A percentile compares a stretch with the other conserved stretches of the same genome.
Conservation (phyloP, 2,329 filamentous ascomycete genomes). For the Scopulariopsis brevicaulis region DNA sequence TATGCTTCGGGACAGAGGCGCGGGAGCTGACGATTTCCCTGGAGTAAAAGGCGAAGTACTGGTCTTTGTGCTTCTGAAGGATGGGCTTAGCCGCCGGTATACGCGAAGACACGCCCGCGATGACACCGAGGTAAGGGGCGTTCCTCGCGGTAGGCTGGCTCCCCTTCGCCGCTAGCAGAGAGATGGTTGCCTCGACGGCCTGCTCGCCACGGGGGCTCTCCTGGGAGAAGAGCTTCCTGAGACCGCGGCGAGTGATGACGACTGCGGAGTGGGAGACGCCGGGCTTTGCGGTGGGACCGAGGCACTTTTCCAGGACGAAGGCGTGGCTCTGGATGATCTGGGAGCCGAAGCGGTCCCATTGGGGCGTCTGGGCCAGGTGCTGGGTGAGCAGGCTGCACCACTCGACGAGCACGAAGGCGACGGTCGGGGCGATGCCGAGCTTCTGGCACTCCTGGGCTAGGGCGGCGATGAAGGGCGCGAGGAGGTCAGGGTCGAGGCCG, state of each 20-base stretch:
- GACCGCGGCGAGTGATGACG: constrained; percentile 65
- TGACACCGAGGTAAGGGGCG: constrained; percentile 68
- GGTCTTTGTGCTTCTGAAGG: constrained; percentile 53
- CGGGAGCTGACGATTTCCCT: constrained; percentile 79
- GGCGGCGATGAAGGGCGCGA: constrained; percentile 46
- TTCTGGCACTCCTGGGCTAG: constrained; percentile 67
- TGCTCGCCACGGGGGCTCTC: constrained; percentile 44
- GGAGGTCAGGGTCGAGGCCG: constrained; percentile 37
- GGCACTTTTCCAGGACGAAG: constrained; percentile 65
- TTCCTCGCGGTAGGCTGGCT: constrained; percentile 55
- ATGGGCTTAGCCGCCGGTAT: constrained; percentile 50
- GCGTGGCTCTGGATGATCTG: constrained; percentile 61
- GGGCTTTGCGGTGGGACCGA: constrained; percentile 51
- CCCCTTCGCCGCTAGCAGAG: constrained; percentile 57
- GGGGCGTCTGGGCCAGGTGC: constrained; percentile 46
- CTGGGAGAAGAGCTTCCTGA: constrained; percentile 61
- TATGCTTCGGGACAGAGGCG: constrained; percentile 55
- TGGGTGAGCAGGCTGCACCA: constrained; percentile 79
- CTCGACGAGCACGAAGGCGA: constrained; percentile 79
- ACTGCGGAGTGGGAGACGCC: constrained; percentile 64
- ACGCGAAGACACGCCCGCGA: constrained; percentile 77
- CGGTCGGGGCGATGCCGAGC: constrained; percentile 62
- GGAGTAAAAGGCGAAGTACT: constrained; percentile 72
- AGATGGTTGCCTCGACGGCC: constrained; percentile 51
- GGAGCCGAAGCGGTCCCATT: constrained; percentile 53